phyloP scores from a whole-genome alignment of 2,329 filamentous ascomycete genomes.

The Macrophomina phaseolina region DNA sequence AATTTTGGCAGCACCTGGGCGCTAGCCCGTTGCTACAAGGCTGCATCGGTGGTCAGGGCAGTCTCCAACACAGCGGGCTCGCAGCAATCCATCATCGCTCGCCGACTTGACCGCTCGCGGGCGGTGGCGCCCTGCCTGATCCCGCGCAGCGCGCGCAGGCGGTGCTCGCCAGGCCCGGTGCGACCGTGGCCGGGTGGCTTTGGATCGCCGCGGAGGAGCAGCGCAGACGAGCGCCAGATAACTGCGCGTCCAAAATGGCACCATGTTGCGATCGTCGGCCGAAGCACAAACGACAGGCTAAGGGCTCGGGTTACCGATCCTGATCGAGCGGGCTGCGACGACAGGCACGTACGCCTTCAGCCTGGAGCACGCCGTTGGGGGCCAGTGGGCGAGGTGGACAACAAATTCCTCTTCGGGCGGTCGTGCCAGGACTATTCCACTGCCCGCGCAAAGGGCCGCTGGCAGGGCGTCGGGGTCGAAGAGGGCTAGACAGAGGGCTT shows the following conservation, averaged over 20 bases:
- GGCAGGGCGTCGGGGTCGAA: background rate
- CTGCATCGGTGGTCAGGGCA: constrained; percentile 31
- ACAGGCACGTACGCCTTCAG: background rate
- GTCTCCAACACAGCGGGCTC: constrained; percentile 20
- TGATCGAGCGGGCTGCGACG: constrained; percentile 17
- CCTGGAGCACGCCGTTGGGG: constrained; percentile 12
- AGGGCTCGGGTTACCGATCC: constrained; percentile 5
- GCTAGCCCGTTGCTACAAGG: constrained; percentile 34
- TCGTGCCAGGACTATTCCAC: background rate
- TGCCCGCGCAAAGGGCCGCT: constrained; percentile 2
- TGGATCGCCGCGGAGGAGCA: constrained; percentile 11
- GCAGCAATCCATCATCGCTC: constrained; percentile 5
- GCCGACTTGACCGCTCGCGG: constrained; percentile 1
- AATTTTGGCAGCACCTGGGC: constrained; percentile 34
- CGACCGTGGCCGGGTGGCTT: constrained; percentile 3
- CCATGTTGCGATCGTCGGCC: constrained; percentile 26
- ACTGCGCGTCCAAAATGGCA: constrained; percentile 24
- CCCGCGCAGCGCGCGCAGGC: background rate
- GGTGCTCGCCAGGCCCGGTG: constrained; percentile 7
- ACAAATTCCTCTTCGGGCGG: constrained; percentile 14
- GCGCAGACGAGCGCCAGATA: background rate
- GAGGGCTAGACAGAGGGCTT: background rate
- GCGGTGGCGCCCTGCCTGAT: constrained; percentile 11
- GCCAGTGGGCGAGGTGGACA: constrained; percentile 2
- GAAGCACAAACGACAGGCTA: constrained; percentile 15